Conservation (phyloP, 805 yeast species). For the Limtongozyma cylindracea region DNA sequence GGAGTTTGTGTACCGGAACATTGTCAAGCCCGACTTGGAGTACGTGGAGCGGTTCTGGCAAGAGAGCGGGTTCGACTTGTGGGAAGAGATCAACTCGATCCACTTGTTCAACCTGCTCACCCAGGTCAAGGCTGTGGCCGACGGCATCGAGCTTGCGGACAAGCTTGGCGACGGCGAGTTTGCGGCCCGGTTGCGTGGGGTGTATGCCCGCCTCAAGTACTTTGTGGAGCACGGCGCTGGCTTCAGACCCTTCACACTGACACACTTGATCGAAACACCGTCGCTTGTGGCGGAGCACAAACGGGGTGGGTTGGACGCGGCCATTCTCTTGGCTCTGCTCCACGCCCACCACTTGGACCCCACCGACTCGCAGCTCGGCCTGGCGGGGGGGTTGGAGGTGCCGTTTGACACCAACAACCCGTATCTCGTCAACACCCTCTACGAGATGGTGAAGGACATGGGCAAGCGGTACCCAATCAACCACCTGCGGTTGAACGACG, state of each 20-base stretch:
- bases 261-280: constrained; percentile 55
- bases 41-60: constrained; percentile 42
- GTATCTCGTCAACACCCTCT: constrained; percentile 34
- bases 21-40: constrained; percentile 44
- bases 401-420: constrained; percentile 42
- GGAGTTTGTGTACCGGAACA: constrained; percentile 18
- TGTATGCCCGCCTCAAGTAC: constrained; percentile 10
- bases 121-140: constrained; percentile 42
- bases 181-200: constrained; percentile 5
- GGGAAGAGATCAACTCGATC: constrained; percentile 67
- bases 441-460: constrained; percentile 42
- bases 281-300: constrained; percentile 8
- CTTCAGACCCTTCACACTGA: constrained; percentile 9
- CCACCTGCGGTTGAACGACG: constrained; percentile 10
- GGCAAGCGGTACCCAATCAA: constrained; percentile 57
- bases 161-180: constrained; percentile 6
- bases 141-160: constrained; percentile 20
- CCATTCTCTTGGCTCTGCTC: constrained; percentile 29
- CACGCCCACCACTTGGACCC: constrained; percentile 18
- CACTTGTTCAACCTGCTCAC: constrained; percentile 65
- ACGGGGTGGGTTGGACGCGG: constrained; percentile 62
- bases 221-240: constrained; percentile 14
- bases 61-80: constrained; percentile 51
- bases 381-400: constrained; percentile 9
- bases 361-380: constrained; percentile 2